Base-by-base conservation (phyloP, 768 basidiomycete species). In the Tubosaeta sp. region DNA sequence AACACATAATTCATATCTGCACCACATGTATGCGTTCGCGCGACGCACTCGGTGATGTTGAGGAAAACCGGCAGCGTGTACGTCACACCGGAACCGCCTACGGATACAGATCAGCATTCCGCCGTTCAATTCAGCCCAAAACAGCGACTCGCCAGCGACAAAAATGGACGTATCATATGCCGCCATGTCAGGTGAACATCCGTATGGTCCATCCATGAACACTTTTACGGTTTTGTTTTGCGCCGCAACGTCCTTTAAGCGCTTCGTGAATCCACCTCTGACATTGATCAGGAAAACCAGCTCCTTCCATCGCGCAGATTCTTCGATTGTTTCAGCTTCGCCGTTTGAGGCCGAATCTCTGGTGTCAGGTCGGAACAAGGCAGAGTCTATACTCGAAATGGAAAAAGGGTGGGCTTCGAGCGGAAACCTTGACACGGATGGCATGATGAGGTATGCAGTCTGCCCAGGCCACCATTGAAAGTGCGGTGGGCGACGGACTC, bases 351-450 rank as follows among this genome's bases (percentile, higher is more conserved):
- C 24, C 16, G 32, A 21, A 34, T 32, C 13, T 1, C 24, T 39
- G 13, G 27, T 13, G 3, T 13, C 22, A 25, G 53, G 52, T 1
- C 27, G 51, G 51, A 67, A 63, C 5, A 60, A 12, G 11, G 46
- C 3, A 12, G 62, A 59, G 40, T 73, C 68, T 8, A 75, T 59
- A 16, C 69, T 77, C 6, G 79, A 70, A 48, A 84, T 83, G 0
- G 83, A 82, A 64, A 85, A 84, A 2, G 83, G 83, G 52, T 84
- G 83, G 0, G 78, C 65, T 61, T 84, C 78, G 29, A 77, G 72
- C 6, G 77, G 76, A 22, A 72, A 60, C 0, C 48, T 44, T 11
- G 77, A 77, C 6, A 80, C 68, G 1, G 69, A 58, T 5, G 81
- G 80, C 56, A 83, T 66, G 11, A 69, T 72, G 19, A 84, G 66